Evolutionary conservation across 169 alveolate genomes (phyloP).

Genomic region (Plasmodium gonderi): DNA sequence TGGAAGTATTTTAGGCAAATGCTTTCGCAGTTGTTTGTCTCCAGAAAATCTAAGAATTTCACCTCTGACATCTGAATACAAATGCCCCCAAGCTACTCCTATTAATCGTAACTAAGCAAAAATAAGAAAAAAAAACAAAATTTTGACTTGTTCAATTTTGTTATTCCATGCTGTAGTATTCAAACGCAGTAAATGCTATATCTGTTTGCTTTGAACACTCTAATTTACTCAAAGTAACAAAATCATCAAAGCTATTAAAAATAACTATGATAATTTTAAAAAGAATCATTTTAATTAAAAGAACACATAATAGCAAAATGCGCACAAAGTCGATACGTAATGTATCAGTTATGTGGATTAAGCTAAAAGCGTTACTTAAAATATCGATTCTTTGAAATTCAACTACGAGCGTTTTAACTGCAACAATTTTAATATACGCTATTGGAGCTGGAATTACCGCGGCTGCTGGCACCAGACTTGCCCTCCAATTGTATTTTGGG

Average conservation of each 20-base stretch:
- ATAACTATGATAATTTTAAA: neutral
- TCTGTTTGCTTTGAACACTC: constrained; percentile 94
- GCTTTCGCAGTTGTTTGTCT: constrained; percentile 94
- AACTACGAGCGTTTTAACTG: constrained; percentile 93
- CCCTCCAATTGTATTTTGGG: constrained; percentile 90
- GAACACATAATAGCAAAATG: neutral
- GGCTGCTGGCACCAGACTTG: constrained; percentile 97
- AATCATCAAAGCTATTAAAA: neutral
- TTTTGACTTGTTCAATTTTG: constrained; percentile 79
- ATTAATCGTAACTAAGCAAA: constrained; percentile 88
- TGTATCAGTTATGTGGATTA: neutral
- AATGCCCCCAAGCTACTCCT: constrained; percentile 94
- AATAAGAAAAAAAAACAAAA: constrained; percentile 49
- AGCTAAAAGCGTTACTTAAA: neutral
- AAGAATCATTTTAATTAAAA: constrained; percentile 1
- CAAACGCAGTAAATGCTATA: constrained; percentile 76
- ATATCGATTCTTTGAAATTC: constrained; percentile 69
- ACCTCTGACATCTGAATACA: constrained; percentile 92
- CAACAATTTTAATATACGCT: constrained; percentile 93
- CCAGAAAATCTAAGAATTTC: constrained; percentile 92
- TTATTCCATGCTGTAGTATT: constrained; percentile 87
- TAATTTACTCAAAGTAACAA: constrained; percentile 88
- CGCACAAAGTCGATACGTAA: neutral
- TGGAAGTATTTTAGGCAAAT: constrained; percentile 91
- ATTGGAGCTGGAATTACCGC: constrained; percentile 95